Evolutionary conservation across 2,329 filamentous ascomycete genomes (phyloP), one percentile per base, ranked within the genome.

Genomic region (Diaporthe helianthi): DNA sequence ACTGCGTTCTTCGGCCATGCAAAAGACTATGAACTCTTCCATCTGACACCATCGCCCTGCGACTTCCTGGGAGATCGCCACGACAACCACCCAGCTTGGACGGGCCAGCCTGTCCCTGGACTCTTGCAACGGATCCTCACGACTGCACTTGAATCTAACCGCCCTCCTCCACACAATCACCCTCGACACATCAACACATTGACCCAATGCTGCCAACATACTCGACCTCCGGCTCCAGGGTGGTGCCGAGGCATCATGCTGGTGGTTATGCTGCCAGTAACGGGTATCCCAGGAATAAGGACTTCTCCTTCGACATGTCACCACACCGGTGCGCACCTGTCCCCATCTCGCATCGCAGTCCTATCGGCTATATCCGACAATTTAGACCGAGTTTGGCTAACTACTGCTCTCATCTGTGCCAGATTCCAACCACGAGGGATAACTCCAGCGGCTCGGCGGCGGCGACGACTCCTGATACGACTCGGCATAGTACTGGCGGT

Each of bases 401-500:
- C 71, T 29, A 54, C 24, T 63, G 38, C 38, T 44, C 53, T 71
- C 13, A 38, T 49, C 70, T 12, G 9, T 64, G n/a, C 68, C 77
- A 96, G 93, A 83, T 98, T 97, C 76, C 93, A 96, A 80, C 93
- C 94, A 71, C 91, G 94, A 78, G 88, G 92, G 74, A 88, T 93
- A 76, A 89, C 91, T 64, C 84, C 88, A 47, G 88, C 92, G 44
- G 83, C 91, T 71, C 88, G 93, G 78, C 89, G 92, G 77, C 88
- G 93, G 80, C 89, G 88, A 80, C 91, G 90, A 76, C 83, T 96
- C 36, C 80, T 97, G 65, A 82, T 91, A 72, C 90, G 93, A 75
- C 78, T 97, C 65, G 87, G 86, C 60, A 82, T 88, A 69, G 81
- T 86, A 51, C 74, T 88, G 55, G 83, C 88, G 46, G 78, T 92